Percentiles rank a stretch among this genome's conserved stretches.
These are phyloP conservation scores for Nakaseomyces sp. DNA, from an alignment of 1,139 yeast genomes.

Conservation along the genomic window DNA sequence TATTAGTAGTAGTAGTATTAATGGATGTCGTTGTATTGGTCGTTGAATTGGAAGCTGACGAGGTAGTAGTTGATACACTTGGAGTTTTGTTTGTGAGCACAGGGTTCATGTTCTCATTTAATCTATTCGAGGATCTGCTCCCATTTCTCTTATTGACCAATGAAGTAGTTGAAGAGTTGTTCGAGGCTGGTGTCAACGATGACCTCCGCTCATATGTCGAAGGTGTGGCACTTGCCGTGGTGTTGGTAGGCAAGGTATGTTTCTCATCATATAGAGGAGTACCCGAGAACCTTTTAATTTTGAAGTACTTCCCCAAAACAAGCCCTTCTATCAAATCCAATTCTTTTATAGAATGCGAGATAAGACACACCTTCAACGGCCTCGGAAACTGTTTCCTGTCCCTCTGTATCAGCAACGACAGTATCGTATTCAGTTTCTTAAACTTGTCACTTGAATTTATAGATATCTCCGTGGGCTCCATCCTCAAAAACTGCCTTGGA, in stretches of 20 bases:
- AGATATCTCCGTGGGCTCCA: constrained; percentile 53
- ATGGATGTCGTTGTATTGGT: background rate
- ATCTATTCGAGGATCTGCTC: background rate
- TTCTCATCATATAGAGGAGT: constrained; percentile 44
- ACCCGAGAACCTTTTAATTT: constrained; percentile 54
- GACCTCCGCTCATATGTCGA: background rate
- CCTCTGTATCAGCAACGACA: constrained; percentile 31
- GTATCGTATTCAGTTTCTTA: constrained; percentile 42
- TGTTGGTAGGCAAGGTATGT: constrained; percentile 8
- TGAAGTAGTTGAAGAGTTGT: background rate
- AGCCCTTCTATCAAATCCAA: constrained; percentile 63
- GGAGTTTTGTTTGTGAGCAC: background rate
- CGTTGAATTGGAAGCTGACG: background rate
- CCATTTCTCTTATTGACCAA: background rate
- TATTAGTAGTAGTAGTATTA: background rate
- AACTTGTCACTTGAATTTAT: constrained; percentile 52
- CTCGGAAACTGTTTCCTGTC: constrained; percentile 13
- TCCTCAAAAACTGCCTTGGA: constrained; percentile 54
- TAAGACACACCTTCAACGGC: constrained; percentile 37
- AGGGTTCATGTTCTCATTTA: background rate
- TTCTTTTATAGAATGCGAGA: constrained; percentile 56
- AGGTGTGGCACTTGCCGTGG: no score
- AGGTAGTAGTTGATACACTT: background rate
- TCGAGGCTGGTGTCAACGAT: background rate
- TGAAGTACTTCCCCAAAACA: constrained; percentile 49